Evolutionary conservation across 2,329 filamentous ascomycete genomes (phyloP), one percentile per base, ranked within the genome.

Genomic region (Talaromyces sp.): DNA sequence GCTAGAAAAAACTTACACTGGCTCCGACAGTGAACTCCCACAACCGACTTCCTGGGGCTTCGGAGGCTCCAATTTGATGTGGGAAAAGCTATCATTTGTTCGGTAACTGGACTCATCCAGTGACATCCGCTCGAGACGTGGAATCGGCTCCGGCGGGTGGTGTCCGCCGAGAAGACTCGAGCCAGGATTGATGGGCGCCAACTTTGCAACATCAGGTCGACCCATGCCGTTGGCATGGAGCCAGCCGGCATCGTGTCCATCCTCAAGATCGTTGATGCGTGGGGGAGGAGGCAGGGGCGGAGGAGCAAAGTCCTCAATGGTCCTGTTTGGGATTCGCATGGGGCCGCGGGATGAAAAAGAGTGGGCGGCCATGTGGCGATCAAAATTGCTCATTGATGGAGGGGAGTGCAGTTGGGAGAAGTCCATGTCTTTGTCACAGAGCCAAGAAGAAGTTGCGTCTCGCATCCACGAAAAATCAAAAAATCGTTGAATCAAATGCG

Each of bases 251-350:
- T 89, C 86, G 67, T 82, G 79, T 38, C 84, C 85, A 64, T 79
- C 72, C 66, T 79, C 76, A 64, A 85, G 75, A 62, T 85, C 82
- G 65, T 80, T 78, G 62, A 88, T 81, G 69, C 79, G 80, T 57
- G 86, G 84, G 61, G 87, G 87, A 66, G 86, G 87, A 67, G 86
- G 87, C 67, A 89, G 78, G 55, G 86, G 85, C 64, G 87, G 86
- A 61, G 87, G 86, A 56, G 80, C 78, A 50, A 72, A 70, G 55
- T 74, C 69, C 61, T 75, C 71, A 58, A 68, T 69, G 68, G 81
- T 79, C 62, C 81, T 78, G 69, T 82, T 80, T 55, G 84, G 85
- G 70, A 89, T 88, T 62, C 85, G 78, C 84, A 89, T 85, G 65
- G 84, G 82, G 64, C 80, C 80, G 63, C 78, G 77, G 49, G 78